Evolutionary conservation across 805 yeast species (phyloP), one percentile per base, ranked within the genome.

Genomic region (Spathaspora arborariae): DNA sequence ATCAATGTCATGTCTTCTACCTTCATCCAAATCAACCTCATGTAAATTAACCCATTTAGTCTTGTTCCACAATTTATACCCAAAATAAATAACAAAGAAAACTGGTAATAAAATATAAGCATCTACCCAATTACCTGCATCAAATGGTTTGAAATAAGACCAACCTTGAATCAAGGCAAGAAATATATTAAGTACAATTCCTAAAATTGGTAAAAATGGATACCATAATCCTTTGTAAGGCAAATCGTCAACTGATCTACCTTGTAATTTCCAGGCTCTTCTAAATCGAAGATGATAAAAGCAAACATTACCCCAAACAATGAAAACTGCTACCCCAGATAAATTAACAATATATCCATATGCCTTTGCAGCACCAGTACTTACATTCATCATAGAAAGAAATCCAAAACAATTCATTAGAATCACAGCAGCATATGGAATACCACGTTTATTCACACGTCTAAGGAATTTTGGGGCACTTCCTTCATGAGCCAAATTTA

Each of bases 111-210:
- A 59, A 49, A 84, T 76, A 56, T 84, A 84, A 3, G 83, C 79
- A 59, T 83, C 89, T 19, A 71, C 74, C 51, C 66, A 71, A 49
- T 66, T 62, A 13, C 56, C 64, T 7, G 71, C 74, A 42, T 70
- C 69, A 55, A 80, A 83, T 1, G 88, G 88, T 45, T 72, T 70
- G 49, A 83, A 76, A 34, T 76, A 68, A 1, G 83, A 68, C 86
- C 87, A 83, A 5, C 88, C 86, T 60, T 83, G 88, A 21, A 83
- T 75, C 26, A 82, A 58, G 2, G 79, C 82, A 47, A 83, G 64
- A 46, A 83, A 74, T 1, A 73, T 51, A 56, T 79, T 81, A 41
- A 79, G 65, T 2, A 66, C 51, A 7, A 83, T 60, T 9, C 84
- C 82, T 33, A 75, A 57, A 18, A 68, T 65, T 2, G 84, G 79